Conservation (phyloP, 2,329 filamentous ascomycete genomes). For the Pestalotiopsis sp. region DNA sequence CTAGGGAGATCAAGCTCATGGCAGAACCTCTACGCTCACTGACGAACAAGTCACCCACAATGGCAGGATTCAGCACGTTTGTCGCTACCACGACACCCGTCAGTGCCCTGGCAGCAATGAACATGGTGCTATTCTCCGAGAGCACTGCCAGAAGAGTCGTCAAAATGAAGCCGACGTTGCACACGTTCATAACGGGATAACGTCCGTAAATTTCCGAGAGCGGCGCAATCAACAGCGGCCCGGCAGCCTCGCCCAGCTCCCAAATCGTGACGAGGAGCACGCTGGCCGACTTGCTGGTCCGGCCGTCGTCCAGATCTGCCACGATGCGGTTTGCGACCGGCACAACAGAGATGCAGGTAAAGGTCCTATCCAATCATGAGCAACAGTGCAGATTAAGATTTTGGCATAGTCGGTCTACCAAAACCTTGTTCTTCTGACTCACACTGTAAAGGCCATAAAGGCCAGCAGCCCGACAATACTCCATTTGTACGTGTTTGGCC, state of each 20-base stretch:
- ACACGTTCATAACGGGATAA: slow-evolving; percentile 54
- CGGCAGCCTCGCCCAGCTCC: slow-evolving; percentile 67
- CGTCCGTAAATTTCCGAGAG: slow-evolving; percentile 64
- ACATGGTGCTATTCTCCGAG: slow-evolving; percentile 44
- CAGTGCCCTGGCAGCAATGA: slow-evolving; percentile 57
- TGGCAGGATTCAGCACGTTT: slow-evolving; percentile 64
- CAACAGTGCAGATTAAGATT: background rate
- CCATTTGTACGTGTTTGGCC: slow-evolving; percentile 56
- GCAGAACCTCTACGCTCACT: slow-evolving; percentile 59
- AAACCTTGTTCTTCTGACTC: slow-evolving; percentile 15
- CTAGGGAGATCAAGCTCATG: slow-evolving; percentile 59
- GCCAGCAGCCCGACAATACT: slow-evolving; percentile 54
- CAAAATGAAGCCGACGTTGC: slow-evolving; percentile 53
- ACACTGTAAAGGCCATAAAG: slow-evolving; percentile 60
- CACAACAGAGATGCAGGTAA: slow-evolving; percentile 59
- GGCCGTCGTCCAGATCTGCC: slow-evolving; percentile 43
- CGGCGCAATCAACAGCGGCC: slow-evolving; percentile 63
- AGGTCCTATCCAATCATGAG: slow-evolving; percentile 43
- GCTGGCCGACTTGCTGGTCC: slow-evolving; percentile 46
- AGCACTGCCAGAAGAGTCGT: slow-evolving; percentile 51
- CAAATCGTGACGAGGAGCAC: slow-evolving; percentile 72
- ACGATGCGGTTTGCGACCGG: slow-evolving; percentile 56
- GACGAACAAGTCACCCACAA: slow-evolving; percentile 65
- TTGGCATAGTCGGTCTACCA: no score
- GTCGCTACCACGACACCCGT: slow-evolving; percentile 66